Evolutionary conservation across 202 grass and related monocot species (phyloP).

Genomic region (Schoenoplectus triqueter): DNA sequence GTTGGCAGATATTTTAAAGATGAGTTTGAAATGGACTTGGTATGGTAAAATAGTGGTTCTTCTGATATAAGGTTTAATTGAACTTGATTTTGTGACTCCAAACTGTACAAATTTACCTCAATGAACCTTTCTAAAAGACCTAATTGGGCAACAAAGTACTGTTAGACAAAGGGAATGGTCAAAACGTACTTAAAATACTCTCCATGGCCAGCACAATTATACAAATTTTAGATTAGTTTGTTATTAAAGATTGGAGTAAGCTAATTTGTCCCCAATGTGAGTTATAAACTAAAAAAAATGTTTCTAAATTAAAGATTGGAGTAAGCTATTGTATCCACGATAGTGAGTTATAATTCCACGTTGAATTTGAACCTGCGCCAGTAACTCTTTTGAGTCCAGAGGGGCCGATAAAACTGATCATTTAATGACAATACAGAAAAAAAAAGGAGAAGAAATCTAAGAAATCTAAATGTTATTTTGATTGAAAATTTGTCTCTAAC

Average conservation of each 20-base stretch:
- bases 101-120: background rate
- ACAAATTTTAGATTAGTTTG: constrained; percentile 20
- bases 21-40: background rate
- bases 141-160: background rate
- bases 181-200: background rate
- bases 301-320: background rate
- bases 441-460: background rate
- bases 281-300: no score
- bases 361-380: background rate
- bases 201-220: background rate
- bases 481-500: no score
- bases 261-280: no score
- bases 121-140: background rate
- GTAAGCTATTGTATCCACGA: no score
- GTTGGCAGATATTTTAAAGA: background rate
- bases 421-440: background rate
- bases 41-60: background rate
- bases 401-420: background rate
- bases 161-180: background rate
- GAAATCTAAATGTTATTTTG: constrained; percentile 18
- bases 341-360: background rate
- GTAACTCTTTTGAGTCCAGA: background rate
- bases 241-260: background rate
- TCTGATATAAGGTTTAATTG: background rate
- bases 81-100: background rate